Evolutionary conservation across 352 stramenopile genomes (phyloP).

Genomic region (Halophytophthora batemanensis): DNA sequence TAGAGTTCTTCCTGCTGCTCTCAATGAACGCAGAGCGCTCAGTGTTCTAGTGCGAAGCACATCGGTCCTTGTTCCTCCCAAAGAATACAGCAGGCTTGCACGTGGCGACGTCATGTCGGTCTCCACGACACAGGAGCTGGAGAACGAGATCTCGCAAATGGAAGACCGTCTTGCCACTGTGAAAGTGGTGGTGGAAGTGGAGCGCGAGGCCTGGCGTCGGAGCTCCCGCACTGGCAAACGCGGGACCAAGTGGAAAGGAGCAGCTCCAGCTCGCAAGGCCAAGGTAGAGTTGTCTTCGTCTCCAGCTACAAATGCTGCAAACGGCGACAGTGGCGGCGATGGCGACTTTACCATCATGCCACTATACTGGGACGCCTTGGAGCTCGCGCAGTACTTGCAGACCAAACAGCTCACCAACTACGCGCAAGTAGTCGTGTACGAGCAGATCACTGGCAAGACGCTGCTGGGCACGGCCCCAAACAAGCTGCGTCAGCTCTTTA

Average conservation of each 20-base stretch:
- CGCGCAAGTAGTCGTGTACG: slow-evolving; percentile 46
- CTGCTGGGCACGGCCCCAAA: slow-evolving; percentile 43
- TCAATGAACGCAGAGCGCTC: too few species aligned
- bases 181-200: slow-evolving; percentile 50
- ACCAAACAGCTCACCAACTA: slow-evolving; percentile 39
- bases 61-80: too few species aligned
- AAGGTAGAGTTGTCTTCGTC: slow-evolving; percentile 4
- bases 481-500: slow-evolving; percentile 46
- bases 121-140: slow-evolving; percentile 34
- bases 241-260: slow-evolving; percentile 64
- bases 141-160: slow-evolving; percentile 60
- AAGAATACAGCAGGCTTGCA: not conserved
- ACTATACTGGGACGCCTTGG: slow-evolving; percentile 52
- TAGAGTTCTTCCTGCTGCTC: slow-evolving; percentile 14
- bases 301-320: slow-evolving; percentile 6
- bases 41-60: too few species aligned
- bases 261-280: slow-evolving; percentile 15
- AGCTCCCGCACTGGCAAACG: slow-evolving; percentile 43
- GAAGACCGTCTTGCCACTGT: slow-evolving; percentile 51
- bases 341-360: slow-evolving; percentile 31
- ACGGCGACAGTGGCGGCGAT: slow-evolving; percentile 4
- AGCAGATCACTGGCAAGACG: slow-evolving; percentile 62
- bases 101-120: slow-evolving; percentile 32
- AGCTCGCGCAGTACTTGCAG: slow-evolving; percentile 60
- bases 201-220: slow-evolving; percentile 52